Conservation (phyloP, 2,329 filamentous ascomycete species). For the Elsinoe arachidis region DNA sequence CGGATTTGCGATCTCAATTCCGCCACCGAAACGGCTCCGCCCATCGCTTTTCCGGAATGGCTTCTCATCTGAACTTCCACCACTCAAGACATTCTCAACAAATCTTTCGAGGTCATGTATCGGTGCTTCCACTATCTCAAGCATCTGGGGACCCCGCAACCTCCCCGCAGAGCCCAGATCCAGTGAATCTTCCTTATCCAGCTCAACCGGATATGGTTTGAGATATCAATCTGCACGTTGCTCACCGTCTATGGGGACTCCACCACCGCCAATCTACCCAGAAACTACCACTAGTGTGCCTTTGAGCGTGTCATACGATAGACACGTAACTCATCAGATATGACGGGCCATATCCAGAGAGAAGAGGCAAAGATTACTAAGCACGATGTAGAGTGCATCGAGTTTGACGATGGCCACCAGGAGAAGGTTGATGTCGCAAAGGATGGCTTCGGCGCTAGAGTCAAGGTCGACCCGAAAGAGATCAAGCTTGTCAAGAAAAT, state of each 20-base stretch:
- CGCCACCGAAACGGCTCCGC: too few relatives aligned
- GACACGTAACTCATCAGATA: not conserved
- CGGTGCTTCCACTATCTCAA: not conserved
- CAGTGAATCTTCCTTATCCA: not conserved
- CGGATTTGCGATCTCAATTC: too few relatives aligned
- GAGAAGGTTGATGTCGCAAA: not conserved
- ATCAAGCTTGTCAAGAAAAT: constrained; percentile 25
- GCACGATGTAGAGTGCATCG: not conserved
- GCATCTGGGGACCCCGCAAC: not conserved
- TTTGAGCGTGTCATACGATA: too few relatives aligned
- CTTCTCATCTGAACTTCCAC: not conserved
- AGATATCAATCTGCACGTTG: not conserved
- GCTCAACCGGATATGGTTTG: not conserved
- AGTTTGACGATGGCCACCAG: not conserved
- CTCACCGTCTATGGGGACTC: too few relatives aligned
- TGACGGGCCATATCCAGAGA: not conserved
- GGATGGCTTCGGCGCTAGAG: constrained; percentile 25
- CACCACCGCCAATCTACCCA: too few relatives aligned
- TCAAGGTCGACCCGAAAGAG: constrained; percentile 24
- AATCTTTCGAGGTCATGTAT: not conserved
- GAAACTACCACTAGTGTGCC: too few relatives aligned
- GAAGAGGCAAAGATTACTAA: not conserved
- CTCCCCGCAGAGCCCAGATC: not conserved
- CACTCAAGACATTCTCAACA: not conserved
- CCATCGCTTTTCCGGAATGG: too few relatives aligned